Percentiles rank a stretch among this genome's conserved stretches.
Evolutionary conservation across 2,329 filamentous ascomycete genomes (phyloP).

Genomic region (Cryphonectria nitschkei): DNA sequence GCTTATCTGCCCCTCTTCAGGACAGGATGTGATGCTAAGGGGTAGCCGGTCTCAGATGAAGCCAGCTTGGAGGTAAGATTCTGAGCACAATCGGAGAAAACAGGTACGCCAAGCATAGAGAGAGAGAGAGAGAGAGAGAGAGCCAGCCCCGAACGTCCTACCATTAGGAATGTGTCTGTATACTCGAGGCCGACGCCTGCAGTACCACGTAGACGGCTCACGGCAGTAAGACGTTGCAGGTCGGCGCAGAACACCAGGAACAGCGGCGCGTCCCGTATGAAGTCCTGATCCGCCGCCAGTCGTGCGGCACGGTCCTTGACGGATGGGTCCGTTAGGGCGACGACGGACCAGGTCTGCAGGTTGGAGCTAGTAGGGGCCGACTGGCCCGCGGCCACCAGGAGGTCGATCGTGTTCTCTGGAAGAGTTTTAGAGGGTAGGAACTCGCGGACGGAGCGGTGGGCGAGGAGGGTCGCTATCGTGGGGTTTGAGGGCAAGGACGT

Average conservation of each 20-base stretch:
- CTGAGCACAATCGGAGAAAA: background rate
- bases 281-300: slow-evolving; percentile 38
- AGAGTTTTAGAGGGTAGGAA: slow-evolving; percentile 34
- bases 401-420: slow-evolving; percentile 34
- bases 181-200: slow-evolving; percentile 35
- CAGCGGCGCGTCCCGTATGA: slow-evolving; percentile 38
- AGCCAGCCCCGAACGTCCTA: background rate
- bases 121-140: background rate
- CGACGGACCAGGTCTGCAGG: slow-evolving; percentile 40
- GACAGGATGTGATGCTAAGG: no score
- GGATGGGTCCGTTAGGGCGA: slow-evolving; percentile 35
- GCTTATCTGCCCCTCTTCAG: background rate
- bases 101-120: background rate
- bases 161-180: slow-evolving; percentile 40
- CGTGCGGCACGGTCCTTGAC: slow-evolving; percentile 35
- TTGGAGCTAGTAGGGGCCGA: slow-evolving; percentile 42
- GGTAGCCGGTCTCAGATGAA: no score
- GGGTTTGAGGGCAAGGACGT: background rate
- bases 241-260: slow-evolving; percentile 41
- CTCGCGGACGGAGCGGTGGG: slow-evolving; percentile 37
- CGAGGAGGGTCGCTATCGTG: slow-evolving; percentile 33
- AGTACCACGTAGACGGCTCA: slow-evolving; percentile 32
- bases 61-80: no score
- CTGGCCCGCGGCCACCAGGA: slow-evolving; percentile 39
- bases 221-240: slow-evolving; percentile 36